Conservation (phyloP, 441 rosid species). For the Erodium moschatum region DNA sequence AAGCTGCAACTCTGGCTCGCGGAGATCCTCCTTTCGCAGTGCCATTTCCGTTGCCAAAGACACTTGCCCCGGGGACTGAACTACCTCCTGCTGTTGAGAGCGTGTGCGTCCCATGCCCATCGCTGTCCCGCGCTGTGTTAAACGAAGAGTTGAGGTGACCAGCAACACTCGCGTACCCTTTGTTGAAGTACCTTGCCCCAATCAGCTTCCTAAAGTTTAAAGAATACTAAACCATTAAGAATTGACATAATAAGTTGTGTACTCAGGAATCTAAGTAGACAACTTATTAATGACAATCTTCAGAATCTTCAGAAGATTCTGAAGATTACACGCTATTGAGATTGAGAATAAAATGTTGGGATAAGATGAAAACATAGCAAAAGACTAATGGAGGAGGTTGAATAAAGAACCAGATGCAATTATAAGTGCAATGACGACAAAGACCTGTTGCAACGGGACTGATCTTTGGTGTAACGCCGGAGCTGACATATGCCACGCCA, state of each 20-base stretch:
- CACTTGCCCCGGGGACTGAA: conserved; percentile 35
- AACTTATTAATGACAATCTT: too few relatives aligned
- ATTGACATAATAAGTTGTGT: too few relatives aligned
- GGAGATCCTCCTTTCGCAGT: conserved; percentile 37
- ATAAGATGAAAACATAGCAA: too few relatives aligned
- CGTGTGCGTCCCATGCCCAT: conserved; percentile 58
- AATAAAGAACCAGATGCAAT: too few relatives aligned
- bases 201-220: conserved; percentile 38
- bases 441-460: neutral
- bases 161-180: conserved; percentile 25
- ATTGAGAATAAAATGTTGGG: too few relatives aligned
- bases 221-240: too few relatives aligned
- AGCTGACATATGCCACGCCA: neutral
- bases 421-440: too few relatives aligned
- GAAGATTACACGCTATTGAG: too few relatives aligned
- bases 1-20: conserved; percentile 29
- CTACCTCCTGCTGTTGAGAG: conserved; percentile 54
- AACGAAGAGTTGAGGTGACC: conserved; percentile 24
- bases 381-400: too few relatives aligned
- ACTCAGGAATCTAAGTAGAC: too few relatives aligned
- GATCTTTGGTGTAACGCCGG: neutral
- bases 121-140: conserved; percentile 25
- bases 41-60: conserved; percentile 26
- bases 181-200: conserved; percentile 49
- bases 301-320: too few relatives aligned